Evolutionary conservation across 1,284 basidiomycete species (phyloP).

Genomic region (Cryptococcus hybrid): DNA sequence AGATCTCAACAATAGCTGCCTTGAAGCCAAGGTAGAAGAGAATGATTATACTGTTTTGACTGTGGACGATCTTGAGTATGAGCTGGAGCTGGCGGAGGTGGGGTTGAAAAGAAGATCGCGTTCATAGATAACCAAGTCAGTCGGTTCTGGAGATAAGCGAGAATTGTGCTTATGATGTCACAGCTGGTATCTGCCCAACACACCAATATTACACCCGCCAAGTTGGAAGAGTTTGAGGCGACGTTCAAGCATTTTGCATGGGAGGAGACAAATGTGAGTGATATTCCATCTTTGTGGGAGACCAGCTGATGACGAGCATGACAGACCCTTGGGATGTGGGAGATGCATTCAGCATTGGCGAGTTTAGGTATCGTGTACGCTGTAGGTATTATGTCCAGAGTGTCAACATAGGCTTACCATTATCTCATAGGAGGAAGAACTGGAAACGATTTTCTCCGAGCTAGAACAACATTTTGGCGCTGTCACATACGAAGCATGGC

Average conservation of each 20-base stretch:
- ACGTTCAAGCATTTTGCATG: constrained; percentile 98
- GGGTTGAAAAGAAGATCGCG: constrained; percentile 84
- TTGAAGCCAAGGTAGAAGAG: constrained; percentile 91
- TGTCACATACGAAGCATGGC: constrained; percentile 91
- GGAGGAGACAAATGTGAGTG: constrained; percentile 70
- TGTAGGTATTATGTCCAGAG: constrained; percentile 49
- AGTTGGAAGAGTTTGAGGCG: constrained; percentile 94
- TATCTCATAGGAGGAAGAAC: constrained; percentile 68
- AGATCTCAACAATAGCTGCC: constrained; percentile 66
- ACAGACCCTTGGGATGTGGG: constrained; percentile 70
- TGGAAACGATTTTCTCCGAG: constrained; percentile 80
- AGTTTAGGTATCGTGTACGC: constrained; percentile 92
- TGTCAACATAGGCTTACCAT: not conserved
- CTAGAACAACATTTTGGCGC: constrained; percentile 81
- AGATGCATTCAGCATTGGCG: constrained; percentile 89
- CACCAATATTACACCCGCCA: constrained; percentile 75
- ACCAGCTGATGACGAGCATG: constrained; percentile 9
- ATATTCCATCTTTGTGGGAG: not conserved
- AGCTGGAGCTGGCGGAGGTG: constrained; percentile 77
- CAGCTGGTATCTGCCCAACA: constrained; percentile 72
- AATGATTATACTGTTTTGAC: constrained; percentile 95
- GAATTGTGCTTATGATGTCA: not conserved
- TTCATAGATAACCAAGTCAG: constrained; percentile 94
- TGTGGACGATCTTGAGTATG: constrained; percentile 84
- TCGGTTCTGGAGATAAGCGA: constrained; percentile 4